A percentile compares a stretch with the other conserved stretches of the same genome.
Evolutionary conservation across 2,329 filamentous ascomycete species (phyloP).

Genomic region (Pestalotiopsis sp.): DNA sequence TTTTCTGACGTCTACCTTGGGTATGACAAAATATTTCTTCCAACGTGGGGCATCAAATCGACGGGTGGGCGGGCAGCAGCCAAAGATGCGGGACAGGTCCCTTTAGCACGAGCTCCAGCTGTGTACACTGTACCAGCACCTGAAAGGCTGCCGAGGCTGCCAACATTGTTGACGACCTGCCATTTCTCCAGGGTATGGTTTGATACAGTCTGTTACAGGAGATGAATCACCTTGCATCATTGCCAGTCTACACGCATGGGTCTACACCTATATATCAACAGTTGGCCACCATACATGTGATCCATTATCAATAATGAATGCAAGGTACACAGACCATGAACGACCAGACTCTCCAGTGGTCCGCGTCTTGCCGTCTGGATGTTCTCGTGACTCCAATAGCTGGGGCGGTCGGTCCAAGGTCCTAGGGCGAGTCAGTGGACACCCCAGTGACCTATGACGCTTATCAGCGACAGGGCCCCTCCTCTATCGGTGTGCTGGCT

Average conservation of each 20-base stretch:
- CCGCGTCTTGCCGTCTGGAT: neutral
- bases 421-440: neutral
- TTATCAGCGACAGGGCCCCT: slow-evolving; percentile 12
- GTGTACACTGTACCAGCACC: neutral
- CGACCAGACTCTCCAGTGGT: neutral
- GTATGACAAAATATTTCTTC: slow-evolving; percentile 9
- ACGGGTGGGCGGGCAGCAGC: neutral
- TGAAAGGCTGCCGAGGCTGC: neutral
- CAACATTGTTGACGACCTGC: neutral
- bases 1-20: neutral
- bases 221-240: slow-evolving; percentile 8
- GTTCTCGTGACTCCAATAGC: slow-evolving; percentile 6
- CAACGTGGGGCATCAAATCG: slow-evolving; percentile 5
- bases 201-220: neutral
- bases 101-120: neutral
- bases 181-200: neutral
- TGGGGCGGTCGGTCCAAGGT: neutral
- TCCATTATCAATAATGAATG: neutral
- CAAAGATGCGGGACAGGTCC: neutral
- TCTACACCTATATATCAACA: neutral
- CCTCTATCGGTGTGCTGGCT: slow-evolving; percentile 13
- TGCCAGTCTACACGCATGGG: neutral
- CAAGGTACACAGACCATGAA: neutral
- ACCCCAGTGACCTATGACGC: slow-evolving; percentile 13
- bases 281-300: neutral